Evolutionary conservation across 768 basidiomycete species (phyloP), one percentile per base, ranked within the genome.

Genomic region (Suillus alpinus): DNA sequence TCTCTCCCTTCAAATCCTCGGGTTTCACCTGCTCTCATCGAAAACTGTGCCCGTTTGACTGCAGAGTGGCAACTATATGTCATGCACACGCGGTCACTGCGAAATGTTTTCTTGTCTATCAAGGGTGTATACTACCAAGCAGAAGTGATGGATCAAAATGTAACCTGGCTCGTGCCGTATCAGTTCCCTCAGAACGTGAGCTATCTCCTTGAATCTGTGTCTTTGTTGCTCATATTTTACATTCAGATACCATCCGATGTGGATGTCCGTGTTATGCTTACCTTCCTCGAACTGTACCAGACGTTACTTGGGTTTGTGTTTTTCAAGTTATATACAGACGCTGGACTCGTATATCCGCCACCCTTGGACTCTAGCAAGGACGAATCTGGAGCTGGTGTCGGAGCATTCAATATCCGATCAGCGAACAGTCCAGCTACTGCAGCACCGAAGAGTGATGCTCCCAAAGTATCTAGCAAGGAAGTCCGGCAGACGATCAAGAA

Each of bases 101-200:
- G 90, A 57, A 97, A 97, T 75, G 87, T 89, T 34, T 99, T 99
- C 77, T 80, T 99, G 59, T 95, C 93, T 44, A 96, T 99, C 75
- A 98, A 98, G 77, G 97, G 97, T 43, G 86, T 99, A 49, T 99
- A 98, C 76, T 98, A 95, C 74, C 95, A 98, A 76, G 95, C 94
- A 9, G 92, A 96, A 72, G 82, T 98, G 29, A 88, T 94, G 81
- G 95, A 92, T 63, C 92, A 98, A 76, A 87, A 83, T 34, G 84
- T 98, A 49, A 95, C 90, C 40, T 99, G 97, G 97, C 85, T 98
- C 34, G 92, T 97, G 20, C 95, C 96, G 1, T 98, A 97, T 74
- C 92, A 93, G 69, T 99, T 99, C 76, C 95, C 95, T 1, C 97
- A 99, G 77, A 88, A 83, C 66, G 95, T 97, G 68, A 59, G 86